Evolutionary conservation across 176 grass and related monocot species (phyloP).

Genomic region (Zea luxurians): DNA sequence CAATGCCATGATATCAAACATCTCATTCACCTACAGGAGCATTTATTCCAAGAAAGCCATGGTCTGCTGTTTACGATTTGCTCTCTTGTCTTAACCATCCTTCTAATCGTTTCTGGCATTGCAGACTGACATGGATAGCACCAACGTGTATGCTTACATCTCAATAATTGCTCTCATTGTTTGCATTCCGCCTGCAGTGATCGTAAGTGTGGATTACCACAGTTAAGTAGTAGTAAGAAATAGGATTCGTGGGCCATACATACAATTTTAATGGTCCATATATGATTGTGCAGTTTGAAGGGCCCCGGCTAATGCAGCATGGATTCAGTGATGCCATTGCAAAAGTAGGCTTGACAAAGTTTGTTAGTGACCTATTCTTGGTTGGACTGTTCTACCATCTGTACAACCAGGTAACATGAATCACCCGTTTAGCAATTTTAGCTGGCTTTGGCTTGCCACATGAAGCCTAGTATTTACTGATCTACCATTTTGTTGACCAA

Average conservation of each 20-base stretch:
- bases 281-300: slow-evolving; percentile 65
- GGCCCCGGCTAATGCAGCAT: slow-evolving; percentile 72
- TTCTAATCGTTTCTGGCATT: slow-evolving; percentile 37
- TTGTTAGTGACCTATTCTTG: slow-evolving; percentile 78
- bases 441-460: not conserved
- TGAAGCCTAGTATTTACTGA: not conserved
- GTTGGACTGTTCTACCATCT: slow-evolving; percentile 99
- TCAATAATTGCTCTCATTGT: slow-evolving; percentile 92
- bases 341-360: slow-evolving; percentile 82
- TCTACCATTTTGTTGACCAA: not conserved
- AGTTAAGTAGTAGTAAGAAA: not conserved
- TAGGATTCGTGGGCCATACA: not conserved
- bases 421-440: slow-evolving; percentile 5
- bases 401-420: slow-evolving; percentile 89
- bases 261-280: too few relatives aligned
- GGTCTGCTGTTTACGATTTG: slow-evolving; percentile 49
- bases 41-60: slow-evolving; percentile 99
- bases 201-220: slow-evolving; percentile 58
- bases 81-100: not conserved
- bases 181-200: slow-evolving; percentile 87
- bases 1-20: slow-evolving; percentile 97
- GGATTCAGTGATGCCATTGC: slow-evolving; percentile 85
- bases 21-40: slow-evolving; percentile 98
- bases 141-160: slow-evolving; percentile 97
- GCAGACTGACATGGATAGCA: slow-evolving; percentile 99